Conservation (phyloP, 2,329 filamentous ascomycete species). For the Rosellinia necatrix region DNA sequence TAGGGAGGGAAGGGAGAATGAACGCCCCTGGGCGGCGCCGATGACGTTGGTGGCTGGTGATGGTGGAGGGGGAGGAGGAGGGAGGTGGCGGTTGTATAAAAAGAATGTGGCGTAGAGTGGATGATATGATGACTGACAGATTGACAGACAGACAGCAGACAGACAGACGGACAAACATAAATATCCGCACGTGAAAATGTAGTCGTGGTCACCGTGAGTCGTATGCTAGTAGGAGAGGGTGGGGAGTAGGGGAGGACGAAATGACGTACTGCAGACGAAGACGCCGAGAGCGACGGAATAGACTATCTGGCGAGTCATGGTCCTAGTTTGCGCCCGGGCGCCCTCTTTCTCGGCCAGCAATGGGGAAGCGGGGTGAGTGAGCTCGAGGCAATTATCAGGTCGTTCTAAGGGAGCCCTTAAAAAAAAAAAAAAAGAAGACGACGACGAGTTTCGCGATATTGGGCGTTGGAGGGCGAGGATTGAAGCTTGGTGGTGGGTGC, state of each 20-base stretch:
- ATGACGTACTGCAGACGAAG: constrained; percentile 50
- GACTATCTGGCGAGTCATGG: constrained; percentile 50
- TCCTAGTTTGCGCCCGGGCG: constrained; percentile 1
- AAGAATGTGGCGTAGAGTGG: too few relatives aligned
- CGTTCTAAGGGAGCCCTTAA: neutral
- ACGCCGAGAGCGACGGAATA: constrained; percentile 47
- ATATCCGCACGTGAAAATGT: neutral
- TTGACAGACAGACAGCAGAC: too few relatives aligned
- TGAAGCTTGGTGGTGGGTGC: too few relatives aligned
- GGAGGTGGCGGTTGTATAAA: too few relatives aligned
- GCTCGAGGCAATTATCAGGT: neutral
- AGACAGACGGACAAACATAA: too few relatives aligned
- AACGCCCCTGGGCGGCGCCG: too few relatives aligned
- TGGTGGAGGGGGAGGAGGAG: neutral
- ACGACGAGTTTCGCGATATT: too few relatives aligned
- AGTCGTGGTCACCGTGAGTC: neutral
- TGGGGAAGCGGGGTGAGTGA: constrained; percentile 1
- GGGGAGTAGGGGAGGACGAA: constrained; percentile 9
- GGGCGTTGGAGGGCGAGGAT: too few relatives aligned
- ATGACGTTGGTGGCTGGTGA: too few relatives aligned
- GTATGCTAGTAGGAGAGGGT: neutral
- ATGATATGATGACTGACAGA: too few relatives aligned
- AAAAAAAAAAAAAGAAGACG: too few relatives aligned
- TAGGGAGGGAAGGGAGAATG: too few relatives aligned
- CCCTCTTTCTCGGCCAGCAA: constrained; percentile 19